phyloP scores from a whole-genome alignment of 352 stramenopile species.

The Pythium aquatile region DNA sequence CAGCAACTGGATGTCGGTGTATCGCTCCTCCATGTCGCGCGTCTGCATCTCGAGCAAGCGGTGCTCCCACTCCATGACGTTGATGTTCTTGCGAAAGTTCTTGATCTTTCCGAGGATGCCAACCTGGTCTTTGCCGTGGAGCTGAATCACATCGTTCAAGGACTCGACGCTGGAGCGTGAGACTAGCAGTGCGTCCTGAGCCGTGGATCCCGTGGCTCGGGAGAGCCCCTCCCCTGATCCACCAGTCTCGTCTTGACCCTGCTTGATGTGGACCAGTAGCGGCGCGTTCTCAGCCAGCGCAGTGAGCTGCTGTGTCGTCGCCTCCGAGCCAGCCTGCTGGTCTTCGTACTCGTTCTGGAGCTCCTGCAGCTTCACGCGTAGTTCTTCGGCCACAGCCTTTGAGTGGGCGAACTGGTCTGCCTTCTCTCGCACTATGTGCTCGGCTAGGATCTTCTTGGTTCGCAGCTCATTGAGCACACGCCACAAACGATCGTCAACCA shows the following conservation, averaged over 20 bases:
- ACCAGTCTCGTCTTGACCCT: constrained; percentile 89
- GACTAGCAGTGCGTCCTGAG: constrained; percentile 66
- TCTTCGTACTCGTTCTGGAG: constrained; percentile 39
- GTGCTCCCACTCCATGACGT: constrained; percentile 93
- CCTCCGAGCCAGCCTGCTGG: constrained; percentile 13
- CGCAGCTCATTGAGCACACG: constrained; percentile 58
- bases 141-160: constrained; percentile 86
- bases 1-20: constrained; percentile 92
- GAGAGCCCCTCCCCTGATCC: constrained; percentile 50
- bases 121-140: constrained; percentile 87
- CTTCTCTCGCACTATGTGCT: constrained; percentile 52
- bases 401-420: constrained; percentile 51
- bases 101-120: constrained; percentile 86
- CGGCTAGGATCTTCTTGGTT: constrained; percentile 60
- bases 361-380: constrained; percentile 42
- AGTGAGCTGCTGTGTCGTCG: constrained; percentile 30
- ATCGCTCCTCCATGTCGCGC: constrained; percentile 88
- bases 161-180: constrained; percentile 72
- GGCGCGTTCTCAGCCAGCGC: constrained; percentile 59
- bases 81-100: constrained; percentile 94
- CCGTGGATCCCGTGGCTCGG: background rate
- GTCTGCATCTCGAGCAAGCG: constrained; percentile 74
- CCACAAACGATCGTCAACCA: constrained; percentile 72
- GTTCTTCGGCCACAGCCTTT: constrained; percentile 52
- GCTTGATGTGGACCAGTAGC: constrained; percentile 87